Conservation (phyloP, 225 moss, liverwort and hornwort species). For the Sphagnum tenellum region DNA sequence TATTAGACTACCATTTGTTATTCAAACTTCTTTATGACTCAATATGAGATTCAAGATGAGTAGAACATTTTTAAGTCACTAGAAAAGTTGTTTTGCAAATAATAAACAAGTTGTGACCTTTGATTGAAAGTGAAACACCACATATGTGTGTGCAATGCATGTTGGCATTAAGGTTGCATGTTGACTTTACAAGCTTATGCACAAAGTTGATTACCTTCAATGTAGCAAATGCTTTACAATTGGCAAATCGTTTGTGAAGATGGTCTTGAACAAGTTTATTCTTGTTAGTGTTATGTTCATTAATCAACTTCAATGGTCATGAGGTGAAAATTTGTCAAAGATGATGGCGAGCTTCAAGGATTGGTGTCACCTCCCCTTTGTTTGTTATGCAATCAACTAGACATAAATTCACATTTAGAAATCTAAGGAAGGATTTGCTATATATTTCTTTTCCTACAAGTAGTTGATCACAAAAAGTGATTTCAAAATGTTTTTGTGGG, state of each 20-base stretch:
- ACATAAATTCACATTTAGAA: not conserved
- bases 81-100: too few species aligned
- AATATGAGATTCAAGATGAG: not conserved
- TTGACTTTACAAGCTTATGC: not conserved
- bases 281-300: not conserved
- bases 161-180: not conserved
- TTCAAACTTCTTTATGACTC: not conserved
- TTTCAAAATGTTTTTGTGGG: slow-evolving; percentile 1
- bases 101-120: too few species aligned
- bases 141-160: not conserved
- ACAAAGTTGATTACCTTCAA: not conserved
- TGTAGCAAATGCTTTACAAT: not conserved
- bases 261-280: not conserved
- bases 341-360: slow-evolving; percentile 1
- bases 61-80: too few species aligned
- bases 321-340: not conserved
- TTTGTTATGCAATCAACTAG: not conserved
- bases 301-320: not conserved
- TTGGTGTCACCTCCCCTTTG: not conserved
- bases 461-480: not conserved
- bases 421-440: too few species aligned
- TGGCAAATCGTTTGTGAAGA: not conserved
- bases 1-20: not conserved
- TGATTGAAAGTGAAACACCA: too few species aligned
- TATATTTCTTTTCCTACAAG: too few species aligned